Percentiles rank a stretch among this genome's conserved stretches.
These are phyloP conservation scores for Adiantum capillusveneris DNA, from an alignment of 75 land plant species.

Conservation along the genomic window DNA sequence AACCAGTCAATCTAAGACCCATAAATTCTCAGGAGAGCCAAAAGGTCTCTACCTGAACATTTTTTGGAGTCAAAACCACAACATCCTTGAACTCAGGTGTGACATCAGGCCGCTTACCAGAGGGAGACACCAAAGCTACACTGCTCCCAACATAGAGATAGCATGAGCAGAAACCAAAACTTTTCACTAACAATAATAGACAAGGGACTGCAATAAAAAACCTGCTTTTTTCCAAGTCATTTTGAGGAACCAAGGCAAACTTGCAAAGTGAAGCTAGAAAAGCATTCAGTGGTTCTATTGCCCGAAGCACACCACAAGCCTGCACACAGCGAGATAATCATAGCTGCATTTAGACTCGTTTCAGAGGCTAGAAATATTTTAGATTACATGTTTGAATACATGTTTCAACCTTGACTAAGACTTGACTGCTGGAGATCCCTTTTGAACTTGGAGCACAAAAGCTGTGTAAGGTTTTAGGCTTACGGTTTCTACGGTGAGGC, in stretches of 20 bases:
- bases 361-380: no score
- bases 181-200: neutral
- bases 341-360: no score
- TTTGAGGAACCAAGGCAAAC: conserved; percentile 62
- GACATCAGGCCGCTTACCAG: conserved; percentile 50
- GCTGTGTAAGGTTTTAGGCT: no score
- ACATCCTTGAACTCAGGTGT: conserved; percentile 52
- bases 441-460: no score
- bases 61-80: conserved; percentile 80
- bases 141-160: neutral
- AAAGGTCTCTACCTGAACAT: conserved; percentile 88
- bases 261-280: conserved; percentile 91
- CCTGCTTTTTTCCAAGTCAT: conserved; percentile 64
- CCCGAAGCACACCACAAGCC: conserved; percentile 95
- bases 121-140: conserved; percentile 37
- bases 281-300: conserved; percentile 88
- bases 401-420: no score
- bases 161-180: neutral
- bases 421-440: no score
- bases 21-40: no score
- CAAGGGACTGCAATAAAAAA: conserved; percentile 6
- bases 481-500: no score
- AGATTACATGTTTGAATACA: no score
- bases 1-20: no score
- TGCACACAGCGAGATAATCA: no score